Evolutionary conservation across 1,284 basidiomycete genomes (phyloP), one percentile per base, ranked within the genome.

Genomic region (Ustilago cynodontis): DNA sequence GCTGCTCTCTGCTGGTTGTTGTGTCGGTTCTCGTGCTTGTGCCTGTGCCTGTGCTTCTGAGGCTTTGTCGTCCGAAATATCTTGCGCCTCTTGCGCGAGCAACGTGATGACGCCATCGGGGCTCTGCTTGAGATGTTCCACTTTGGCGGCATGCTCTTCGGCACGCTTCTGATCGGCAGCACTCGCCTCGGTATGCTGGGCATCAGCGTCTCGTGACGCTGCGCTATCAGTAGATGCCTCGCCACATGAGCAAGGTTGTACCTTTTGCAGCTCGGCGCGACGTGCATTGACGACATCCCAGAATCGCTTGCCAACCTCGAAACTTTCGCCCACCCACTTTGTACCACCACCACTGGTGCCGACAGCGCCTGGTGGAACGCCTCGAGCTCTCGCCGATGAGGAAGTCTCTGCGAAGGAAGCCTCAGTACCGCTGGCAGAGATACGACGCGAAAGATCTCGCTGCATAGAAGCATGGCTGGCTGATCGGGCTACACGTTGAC

Each of bases 321-420:
- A 86, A 50, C 78, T 81, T 29, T 69, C 57, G 10, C 84, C 84
- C 14, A 84, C 77, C 82, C 82, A 83, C 29, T 82, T 82, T 7
- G 82, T 81, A 18, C 82, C 82, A 3, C 82, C 82, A n/a, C 66
- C 61, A 57, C 81, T 82, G 20, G 81, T 82, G n/a, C 82, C 82
- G 2, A 83, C 71, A 1, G 63, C 56, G 37, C 81, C 81, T 2
- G 78, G 71, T 9, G 29, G 52, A 7, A 82, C 69, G 49, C 74
- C 77, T 24, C 51, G 50, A 6, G 39, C 53, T 13, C 50, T 43
- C 1, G 43, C 54, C 2, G 60, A 33, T 6, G 64, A 50, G n/a
- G 13, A 22, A 1, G 49, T 39, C 28, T 63, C 69, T 16, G 50
- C 57, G 18, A 63, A 13, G 2, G 64, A 71, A 18, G 37, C 59